phyloP scores from a whole-genome alignment of 2,329 filamentous ascomycete species.

The Aspergillus proliferans region DNA sequence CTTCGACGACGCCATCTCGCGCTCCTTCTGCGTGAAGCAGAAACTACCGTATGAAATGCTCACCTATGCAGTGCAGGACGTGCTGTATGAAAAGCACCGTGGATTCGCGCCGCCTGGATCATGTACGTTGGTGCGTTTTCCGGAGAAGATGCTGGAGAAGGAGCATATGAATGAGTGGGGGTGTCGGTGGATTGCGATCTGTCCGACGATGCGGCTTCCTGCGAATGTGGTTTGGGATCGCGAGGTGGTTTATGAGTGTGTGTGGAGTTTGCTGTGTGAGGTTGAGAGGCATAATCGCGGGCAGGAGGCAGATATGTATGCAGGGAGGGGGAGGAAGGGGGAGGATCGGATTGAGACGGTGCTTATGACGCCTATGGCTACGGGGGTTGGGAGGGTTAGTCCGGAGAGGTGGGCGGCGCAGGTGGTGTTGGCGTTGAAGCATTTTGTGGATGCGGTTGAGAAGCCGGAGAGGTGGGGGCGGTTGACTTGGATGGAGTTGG shows the following conservation, averaged over 20 bases:
- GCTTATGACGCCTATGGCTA: conserved; percentile 50
- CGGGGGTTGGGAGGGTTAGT: conserved; percentile 43
- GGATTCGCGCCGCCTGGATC: conserved; percentile 49
- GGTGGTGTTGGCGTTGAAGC: conserved; percentile 46
- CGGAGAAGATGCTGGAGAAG: conserved; percentile 26
- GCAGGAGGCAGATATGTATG: neutral
- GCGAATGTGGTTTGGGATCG: conserved; percentile 43
- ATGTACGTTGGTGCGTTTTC: conserved; percentile 45
- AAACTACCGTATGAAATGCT: conserved; percentile 43
- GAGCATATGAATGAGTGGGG: conserved; percentile 32
- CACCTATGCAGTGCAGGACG: conserved; percentile 40
- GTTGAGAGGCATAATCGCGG: conserved; percentile 44
- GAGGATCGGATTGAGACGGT: conserved; percentile 35
- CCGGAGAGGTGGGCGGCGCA: conserved; percentile 47
- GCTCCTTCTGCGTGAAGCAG: conserved; percentile 38
- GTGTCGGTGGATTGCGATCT: conserved; percentile 43
- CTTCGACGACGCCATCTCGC: conserved; percentile 51
- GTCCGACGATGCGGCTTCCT: conserved; percentile 50
- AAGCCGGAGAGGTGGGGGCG: conserved; percentile 39
- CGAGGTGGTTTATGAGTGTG: conserved; percentile 50
- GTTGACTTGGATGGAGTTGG: conserved; percentile 33
- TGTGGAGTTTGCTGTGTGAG: conserved; percentile 48
- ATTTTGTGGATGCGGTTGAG: conserved; percentile 45
- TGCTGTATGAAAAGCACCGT: conserved; percentile 43
- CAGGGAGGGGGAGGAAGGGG: conserved; percentile 2